Percentiles rank a stretch among this genome's conserved stretches.
These are phyloP conservation scores for Candolleomyces aberdarensis DNA, from an alignment of 768 basidiomycete genomes.

Conservation along the genomic window DNA sequence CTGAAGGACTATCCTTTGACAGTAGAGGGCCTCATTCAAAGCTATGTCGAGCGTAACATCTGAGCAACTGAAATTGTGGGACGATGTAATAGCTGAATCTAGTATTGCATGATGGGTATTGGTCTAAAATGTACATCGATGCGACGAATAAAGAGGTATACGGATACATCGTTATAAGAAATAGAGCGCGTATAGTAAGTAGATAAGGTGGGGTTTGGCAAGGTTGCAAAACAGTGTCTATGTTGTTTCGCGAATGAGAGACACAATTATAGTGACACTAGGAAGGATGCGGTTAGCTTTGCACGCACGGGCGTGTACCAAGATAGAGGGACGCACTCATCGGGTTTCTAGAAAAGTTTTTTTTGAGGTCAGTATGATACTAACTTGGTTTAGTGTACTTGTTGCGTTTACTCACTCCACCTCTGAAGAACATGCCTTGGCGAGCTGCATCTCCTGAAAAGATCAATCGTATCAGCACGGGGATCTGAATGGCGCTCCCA, in stretches of 20 bases:
- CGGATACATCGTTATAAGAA: conserved; percentile 2
- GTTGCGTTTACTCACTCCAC: conserved; percentile 56
- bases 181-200: conserved; percentile 10
- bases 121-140: neutral
- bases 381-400: too few relatives aligned
- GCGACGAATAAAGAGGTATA: neutral
- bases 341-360: conserved; percentile 55
- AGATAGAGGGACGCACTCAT: conserved; percentile 58
- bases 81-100: neutral
- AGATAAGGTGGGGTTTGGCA: conserved; percentile 8
- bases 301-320: neutral
- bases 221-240: conserved; percentile 20
- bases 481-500: too few relatives aligned
- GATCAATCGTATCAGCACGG: conserved; percentile 2
- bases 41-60: conserved; percentile 71
- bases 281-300: conserved; percentile 12
- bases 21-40: conserved; percentile 71
- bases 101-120: neutral
- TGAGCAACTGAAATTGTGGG: conserved; percentile 20
- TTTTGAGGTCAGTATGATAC: too few relatives aligned
- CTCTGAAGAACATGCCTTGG: conserved; percentile 61
- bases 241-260: conserved; percentile 61
- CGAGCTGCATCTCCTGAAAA: conserved; percentile 57
- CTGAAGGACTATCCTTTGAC: conserved; percentile 80
- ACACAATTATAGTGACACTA: conserved; percentile 74